Percentiles rank a stretch among this genome's conserved stretches.
These are phyloP conservation scores for Hyaloscypha bicolor DNA, from an alignment of 495 filamentous ascomycete species.

Conservation along the genomic window DNA sequence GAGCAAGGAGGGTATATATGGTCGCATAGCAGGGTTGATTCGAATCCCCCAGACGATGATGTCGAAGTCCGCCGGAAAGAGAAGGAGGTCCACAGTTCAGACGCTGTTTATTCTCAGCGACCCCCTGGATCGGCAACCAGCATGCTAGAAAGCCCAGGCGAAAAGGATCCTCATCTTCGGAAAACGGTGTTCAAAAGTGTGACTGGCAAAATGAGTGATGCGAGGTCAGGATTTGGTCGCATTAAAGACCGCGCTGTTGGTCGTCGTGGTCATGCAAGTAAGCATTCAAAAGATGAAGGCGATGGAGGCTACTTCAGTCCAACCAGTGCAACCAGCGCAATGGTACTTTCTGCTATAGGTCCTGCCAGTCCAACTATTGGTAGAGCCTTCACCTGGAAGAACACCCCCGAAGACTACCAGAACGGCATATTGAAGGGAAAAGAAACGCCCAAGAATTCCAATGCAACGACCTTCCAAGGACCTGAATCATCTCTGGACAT, in stretches of 20 bases:
- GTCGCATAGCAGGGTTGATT: conserved; percentile 57
- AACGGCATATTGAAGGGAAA: conserved; percentile 40
- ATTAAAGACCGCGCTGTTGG: conserved; percentile 80
- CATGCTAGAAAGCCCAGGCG: conserved; percentile 49
- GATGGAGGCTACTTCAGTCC: conserved; percentile 23
- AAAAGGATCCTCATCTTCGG: conserved; percentile 67
- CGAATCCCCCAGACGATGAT: conserved; percentile 50
- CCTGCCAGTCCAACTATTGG: conserved; percentile 28
- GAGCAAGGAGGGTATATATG: conserved; percentile 64
- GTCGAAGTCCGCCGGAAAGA: background rate
- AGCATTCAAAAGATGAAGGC: conserved; percentile 41
- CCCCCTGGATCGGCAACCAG: conserved; percentile 43
- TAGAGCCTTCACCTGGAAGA: conserved; percentile 57
- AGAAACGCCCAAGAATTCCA: conserved; percentile 13
- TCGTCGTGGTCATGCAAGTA: conserved; percentile 48
- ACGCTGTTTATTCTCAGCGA: conserved; percentile 37
- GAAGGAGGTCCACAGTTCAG: conserved; percentile 18
- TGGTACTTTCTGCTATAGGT: conserved; percentile 9
- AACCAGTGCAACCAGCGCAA: conserved; percentile 16
- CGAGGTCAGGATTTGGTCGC: conserved; percentile 77
- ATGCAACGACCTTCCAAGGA: conserved; percentile 17
- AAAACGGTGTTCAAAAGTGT: conserved; percentile 77
- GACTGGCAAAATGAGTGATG: conserved; percentile 78
- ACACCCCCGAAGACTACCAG: conserved; percentile 56
- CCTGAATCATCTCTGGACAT: conserved; percentile 24